These are phyloP conservation scores for Blumeria graminis DNA, from an alignment of 2,329 filamentous ascomycete genomes.

Conservation along the genomic window DNA sequence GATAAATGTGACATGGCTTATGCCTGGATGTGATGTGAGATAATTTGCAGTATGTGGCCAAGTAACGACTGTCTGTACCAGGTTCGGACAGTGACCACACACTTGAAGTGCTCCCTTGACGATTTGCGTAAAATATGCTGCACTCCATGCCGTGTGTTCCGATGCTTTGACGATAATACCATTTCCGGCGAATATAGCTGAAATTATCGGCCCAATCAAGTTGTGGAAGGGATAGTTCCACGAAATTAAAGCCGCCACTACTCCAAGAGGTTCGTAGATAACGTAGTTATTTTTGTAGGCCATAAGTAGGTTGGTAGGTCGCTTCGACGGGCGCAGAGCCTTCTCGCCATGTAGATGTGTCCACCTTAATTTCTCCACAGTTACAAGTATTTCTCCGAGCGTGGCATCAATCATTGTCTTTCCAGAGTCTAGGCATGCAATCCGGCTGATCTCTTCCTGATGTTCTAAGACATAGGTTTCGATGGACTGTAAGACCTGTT, in stretches of 20 bases:
- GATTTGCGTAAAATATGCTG: constrained; percentile 57
- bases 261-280: constrained; percentile 72
- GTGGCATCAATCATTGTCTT: constrained; percentile 91
- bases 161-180: constrained; percentile 82
- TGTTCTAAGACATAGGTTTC: constrained; percentile 68
- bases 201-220: constrained; percentile 73
- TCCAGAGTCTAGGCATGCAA: constrained; percentile 77
- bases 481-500: constrained; percentile 58
- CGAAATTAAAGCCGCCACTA: constrained; percentile 76
- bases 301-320: constrained; percentile 84
- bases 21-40: constrained; percentile 61
- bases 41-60: constrained; percentile 64
- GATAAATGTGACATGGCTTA: constrained; percentile 88
- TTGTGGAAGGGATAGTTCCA: constrained; percentile 99
- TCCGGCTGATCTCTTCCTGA: constrained; percentile 62
- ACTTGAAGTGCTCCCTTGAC: constrained; percentile 54
- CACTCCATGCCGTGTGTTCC: constrained; percentile 88
- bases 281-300: constrained; percentile 86
- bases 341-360: constrained; percentile 75
- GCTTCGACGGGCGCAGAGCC: constrained; percentile 42
- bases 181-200: constrained; percentile 75
- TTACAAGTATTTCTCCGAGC: constrained; percentile 85
- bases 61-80: constrained; percentile 70
- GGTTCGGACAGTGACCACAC: constrained; percentile 58
- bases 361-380: constrained; percentile 84